These are phyloP conservation scores for Cladophialophora immunda DNA, from an alignment of 2,329 filamentous ascomycete genomes.

Conservation along the genomic window DNA sequence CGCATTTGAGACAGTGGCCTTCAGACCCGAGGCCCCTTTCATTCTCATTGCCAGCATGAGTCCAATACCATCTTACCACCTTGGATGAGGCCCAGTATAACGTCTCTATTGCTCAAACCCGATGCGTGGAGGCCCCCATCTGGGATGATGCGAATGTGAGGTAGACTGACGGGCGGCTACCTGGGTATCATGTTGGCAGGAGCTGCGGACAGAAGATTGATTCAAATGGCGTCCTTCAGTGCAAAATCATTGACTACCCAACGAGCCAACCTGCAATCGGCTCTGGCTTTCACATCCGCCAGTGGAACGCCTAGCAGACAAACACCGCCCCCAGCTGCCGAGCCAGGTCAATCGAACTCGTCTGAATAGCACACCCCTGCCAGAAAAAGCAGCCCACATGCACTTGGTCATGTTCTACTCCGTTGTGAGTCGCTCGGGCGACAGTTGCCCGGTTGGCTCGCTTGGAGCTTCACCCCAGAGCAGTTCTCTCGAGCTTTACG, in stretches of 20 bases:
- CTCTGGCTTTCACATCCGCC: not conserved
- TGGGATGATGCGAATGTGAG: not conserved
- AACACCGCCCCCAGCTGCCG: no score
- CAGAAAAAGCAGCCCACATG: no score
- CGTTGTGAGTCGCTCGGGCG: no score
- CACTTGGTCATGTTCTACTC: no score
- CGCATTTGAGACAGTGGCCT: not conserved
- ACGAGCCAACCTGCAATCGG: not conserved
- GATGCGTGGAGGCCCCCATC: not conserved
- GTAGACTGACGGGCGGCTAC: not conserved
- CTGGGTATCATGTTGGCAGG: not conserved
- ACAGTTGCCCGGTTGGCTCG: no score
- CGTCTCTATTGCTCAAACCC: not conserved
- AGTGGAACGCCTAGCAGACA: not conserved
- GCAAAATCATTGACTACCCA: not conserved
- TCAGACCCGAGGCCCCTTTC: not conserved
- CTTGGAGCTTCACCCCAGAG: not conserved
- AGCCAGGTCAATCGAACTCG: not conserved
- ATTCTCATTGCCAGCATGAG: not conserved
- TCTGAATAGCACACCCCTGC: not conserved
- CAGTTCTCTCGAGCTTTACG: not conserved
- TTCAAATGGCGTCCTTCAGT: not conserved
- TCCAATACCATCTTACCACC: no score
- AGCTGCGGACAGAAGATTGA: no score
- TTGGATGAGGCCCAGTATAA: no score